Evolutionary conservation across 2,329 filamentous ascomycete genomes (phyloP).

Genomic region (Alternaria postmessia): DNA sequence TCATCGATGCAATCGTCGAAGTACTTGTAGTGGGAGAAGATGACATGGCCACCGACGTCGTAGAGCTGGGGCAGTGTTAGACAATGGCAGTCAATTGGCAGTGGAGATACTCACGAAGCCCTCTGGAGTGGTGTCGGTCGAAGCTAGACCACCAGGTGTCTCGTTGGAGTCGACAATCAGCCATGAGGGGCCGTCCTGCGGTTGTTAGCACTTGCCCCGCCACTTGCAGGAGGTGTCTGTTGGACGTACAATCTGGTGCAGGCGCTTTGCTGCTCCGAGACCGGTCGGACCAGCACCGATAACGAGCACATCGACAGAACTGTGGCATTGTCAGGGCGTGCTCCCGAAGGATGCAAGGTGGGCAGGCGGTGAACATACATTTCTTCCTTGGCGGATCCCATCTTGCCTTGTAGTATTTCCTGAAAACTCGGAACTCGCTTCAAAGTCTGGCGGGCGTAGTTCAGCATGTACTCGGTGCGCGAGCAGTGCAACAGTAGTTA

Average conservation of each 20-base stretch:
- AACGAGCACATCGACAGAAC: constrained; percentile 94
- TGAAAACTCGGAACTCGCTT: constrained; percentile 54
- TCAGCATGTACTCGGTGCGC: constrained; percentile 47
- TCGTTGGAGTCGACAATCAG: constrained; percentile 92
- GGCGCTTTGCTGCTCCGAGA: constrained; percentile 95
- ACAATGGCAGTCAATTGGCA: constrained; percentile 12
- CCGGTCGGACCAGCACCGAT: constrained; percentile 98
- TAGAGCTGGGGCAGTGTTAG: constrained; percentile 70
- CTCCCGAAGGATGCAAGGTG: constrained; percentile 9
- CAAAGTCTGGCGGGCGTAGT: constrained; percentile 50
- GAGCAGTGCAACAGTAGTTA: constrained; percentile 25
- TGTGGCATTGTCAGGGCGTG: constrained; percentile 52
- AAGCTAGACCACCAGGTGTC: constrained; percentile 92
- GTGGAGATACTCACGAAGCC: constrained; percentile 80
- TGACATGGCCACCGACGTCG: constrained; percentile 97
- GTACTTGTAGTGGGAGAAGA: constrained; percentile 99
- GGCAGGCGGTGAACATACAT: constrained; percentile 50
- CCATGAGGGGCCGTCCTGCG: constrained; percentile 90
- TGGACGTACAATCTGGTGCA: constrained; percentile 86
- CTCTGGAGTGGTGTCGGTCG: constrained; percentile 92
- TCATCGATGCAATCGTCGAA: constrained; percentile 99
- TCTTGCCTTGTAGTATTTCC: constrained; percentile 51
- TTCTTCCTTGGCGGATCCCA: constrained; percentile 52
- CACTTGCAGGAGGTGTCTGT: not conserved
- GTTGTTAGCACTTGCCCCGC: constrained; percentile 35